Evolutionary conservation across 306 rosid genomes (phyloP).

Genomic region (Boehmeria nivea): DNA sequence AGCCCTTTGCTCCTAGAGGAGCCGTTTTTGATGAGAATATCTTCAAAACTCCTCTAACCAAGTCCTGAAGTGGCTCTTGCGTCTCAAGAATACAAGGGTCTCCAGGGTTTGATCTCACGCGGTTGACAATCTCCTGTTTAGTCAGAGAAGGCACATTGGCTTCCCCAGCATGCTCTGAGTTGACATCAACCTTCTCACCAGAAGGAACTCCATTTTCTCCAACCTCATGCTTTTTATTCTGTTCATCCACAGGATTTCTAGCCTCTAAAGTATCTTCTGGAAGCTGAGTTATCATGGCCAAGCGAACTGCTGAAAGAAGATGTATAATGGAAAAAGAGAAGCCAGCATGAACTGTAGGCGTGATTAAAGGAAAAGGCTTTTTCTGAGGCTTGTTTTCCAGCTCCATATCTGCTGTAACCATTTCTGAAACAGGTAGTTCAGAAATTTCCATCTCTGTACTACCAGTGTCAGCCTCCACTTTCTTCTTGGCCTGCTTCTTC

Average conservation of each 20-base stretch:
- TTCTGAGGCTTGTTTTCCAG: constrained; percentile 81
- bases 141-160: constrained; percentile 51
- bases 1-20: constrained; percentile 92
- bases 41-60: constrained; percentile 96
- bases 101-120: constrained; percentile 83
- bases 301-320: constrained; percentile 94
- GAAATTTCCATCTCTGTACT: constrained; percentile 55
- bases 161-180: constrained; percentile 46
- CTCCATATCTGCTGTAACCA: constrained; percentile 54
- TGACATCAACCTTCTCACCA: constrained; percentile 32
- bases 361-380: constrained; percentile 68
- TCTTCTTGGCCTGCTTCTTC: constrained; percentile 69
- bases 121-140: constrained; percentile 78
- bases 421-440: constrained; percentile 46
- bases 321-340: constrained; percentile 91
- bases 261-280: constrained; percentile 55
- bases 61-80: constrained; percentile 93
- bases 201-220: constrained; percentile 35
- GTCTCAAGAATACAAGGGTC: constrained; percentile 97
- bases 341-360: constrained; percentile 88
- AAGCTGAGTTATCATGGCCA: constrained; percentile 72
- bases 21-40: constrained; percentile 95
- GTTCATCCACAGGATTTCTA: constrained; percentile 47
- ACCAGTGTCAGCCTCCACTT: constrained; percentile 47
- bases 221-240: constrained; percentile 38